Evolutionary conservation across 495 filamentous ascomycete species (phyloP), one percentile per base, ranked within the genome.

Genomic region (Penicillium steckii): DNA sequence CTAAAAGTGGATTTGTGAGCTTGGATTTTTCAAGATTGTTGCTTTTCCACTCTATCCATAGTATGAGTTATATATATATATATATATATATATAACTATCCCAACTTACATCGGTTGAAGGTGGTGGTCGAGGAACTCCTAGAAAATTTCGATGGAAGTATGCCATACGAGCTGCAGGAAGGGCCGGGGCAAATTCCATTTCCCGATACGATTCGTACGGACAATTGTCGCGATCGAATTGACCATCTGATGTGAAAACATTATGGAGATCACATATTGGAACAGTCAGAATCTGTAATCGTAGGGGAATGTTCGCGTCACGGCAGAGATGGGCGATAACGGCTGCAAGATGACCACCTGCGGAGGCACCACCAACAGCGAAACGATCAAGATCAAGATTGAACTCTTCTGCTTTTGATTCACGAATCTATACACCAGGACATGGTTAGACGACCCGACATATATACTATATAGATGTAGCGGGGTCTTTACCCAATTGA

Each of bases 401-500:
- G 40, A 69, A 67, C 23, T 72, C 64, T 4, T 41, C 44, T 32
- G 68, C 60, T 46, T 66, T 69, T n/a, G 66, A 26, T 19, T 60
- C 60, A 8, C 62, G 62, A 43, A 74, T 53, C 71, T 74, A 42
- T 8, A 44, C 19, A 12, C n/a, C 24, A n/a, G 8, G 19, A 19
- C 21, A 29, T 22, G 24, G 13, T n/a, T n/a, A n/a, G n/a, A n/a
- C n/a, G n/a, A n/a, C n/a, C n/a, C n/a, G n/a, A n/a, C n/a, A n/a
- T n/a, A n/a, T n/a, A n/a, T n/a, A n/a, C n/a, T n/a, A n/a, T n/a
- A n/a, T n/a, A n/a, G n/a, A n/a, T n/a, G n/a, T n/a, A n/a, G n/a
- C n/a, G n/a, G n/a, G n/a, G n/a, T n/a, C n/a, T n/a, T n/a, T n/a
- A 72, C 71, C 69, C 71, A 72, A 26, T 70, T 74, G 38, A 74